Evolutionary conservation across 1,139 yeast genomes (phyloP), one percentile per base, ranked within the genome.

Genomic region (Diutina neorugosa): DNA sequence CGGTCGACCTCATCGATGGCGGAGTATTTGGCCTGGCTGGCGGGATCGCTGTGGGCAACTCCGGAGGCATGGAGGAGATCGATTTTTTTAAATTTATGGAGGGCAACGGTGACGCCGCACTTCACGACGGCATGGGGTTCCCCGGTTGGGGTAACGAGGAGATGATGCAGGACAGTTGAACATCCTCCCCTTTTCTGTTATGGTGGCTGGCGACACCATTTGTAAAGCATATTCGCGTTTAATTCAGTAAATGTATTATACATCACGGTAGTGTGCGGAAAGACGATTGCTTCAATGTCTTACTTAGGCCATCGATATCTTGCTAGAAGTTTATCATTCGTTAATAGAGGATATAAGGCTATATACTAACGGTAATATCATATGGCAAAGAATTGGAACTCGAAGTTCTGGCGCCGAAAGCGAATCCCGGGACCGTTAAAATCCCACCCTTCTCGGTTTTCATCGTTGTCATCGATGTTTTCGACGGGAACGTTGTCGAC

Each of bases 21-120:
- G 52, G 52, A 21, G 52, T 56, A 41, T 58, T 57, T 61, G 48
- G 48, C 19, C 16, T 9, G 19, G 31, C 46, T 8, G 46, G 48
- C 16, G 16, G 18, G 5, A 65, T 31, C n/a, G 61, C 57, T 53
- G 58, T 59, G 34, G 68, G 66, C 0, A 65, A 64, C 3, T 63
- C 70, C 55, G 52, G 57, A 19, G 54, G 57, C 40, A 57, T 55
- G 16, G 78, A 73, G 52, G 78, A 74, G 52, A 76, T 77, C 55
- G 82, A 77, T 59, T 79, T 80, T 63, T 78, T 78, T 60, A 77
- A 77, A 56, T 71, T 78, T 55, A 69, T 78, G 61, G 77, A 76
- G 53, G 72, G 74, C 2, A 63, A 60, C 37, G 71, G 43, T 7
- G 51, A 37, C 40, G 21, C 43, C 18, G 51, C 43, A 6, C 21